Evolutionary conservation across 768 basidiomycete species (phyloP), one percentile per base, ranked within the genome.

Genomic region (Gyrodon lividus): DNA sequence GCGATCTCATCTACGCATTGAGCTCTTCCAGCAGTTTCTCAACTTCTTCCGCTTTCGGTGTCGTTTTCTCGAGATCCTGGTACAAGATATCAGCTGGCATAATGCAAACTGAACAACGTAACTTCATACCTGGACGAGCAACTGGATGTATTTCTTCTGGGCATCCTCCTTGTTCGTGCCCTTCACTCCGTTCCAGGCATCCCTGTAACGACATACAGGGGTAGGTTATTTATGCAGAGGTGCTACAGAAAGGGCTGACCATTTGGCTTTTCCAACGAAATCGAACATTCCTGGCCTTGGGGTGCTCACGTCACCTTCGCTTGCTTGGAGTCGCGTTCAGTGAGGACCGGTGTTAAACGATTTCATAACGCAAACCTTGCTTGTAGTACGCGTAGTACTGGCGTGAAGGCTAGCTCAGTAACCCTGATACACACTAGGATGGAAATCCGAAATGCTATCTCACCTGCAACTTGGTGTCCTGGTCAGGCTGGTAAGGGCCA

Each of bases 351-450:
- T 41, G 3, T 31, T 42, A n/a, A 30, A 31, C 28, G 50, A 46
- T 56, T 50, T 50, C 26, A 3, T 5, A 20, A 20, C 19, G 48
- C 68, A 40, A 48, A 87, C 92, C 92, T 78, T 96, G 94, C 80
- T 98, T 99, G 82, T 77, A 98, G 70, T 86, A 82, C 59, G 78
- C 79, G 78, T 98, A 99, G 78, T 97, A 97, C 95, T 98, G 62
- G 17, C 39, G 3, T 42, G 35, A 48, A 52, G 42, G 48, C 26
- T 54, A 52, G 54, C 23, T 60, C 37, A 39, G 49, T 31, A 23
- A 37, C 33, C 16, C 3, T 13, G 24, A 26, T n/a, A 26, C 7
- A 26, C 31, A 20, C n/a, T 10, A 13, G 20, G 6, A 43, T 26
- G 37, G 45, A 26, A 41, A 44, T 52, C 48, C 54, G 58, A 55